A percentile compares a stretch with the other conserved stretches of the same genome.
These are phyloP conservation scores for Pseudozyma hubeiensis DNA, from an alignment of 1,284 basidiomycete genomes.

Conservation along the genomic window DNA sequence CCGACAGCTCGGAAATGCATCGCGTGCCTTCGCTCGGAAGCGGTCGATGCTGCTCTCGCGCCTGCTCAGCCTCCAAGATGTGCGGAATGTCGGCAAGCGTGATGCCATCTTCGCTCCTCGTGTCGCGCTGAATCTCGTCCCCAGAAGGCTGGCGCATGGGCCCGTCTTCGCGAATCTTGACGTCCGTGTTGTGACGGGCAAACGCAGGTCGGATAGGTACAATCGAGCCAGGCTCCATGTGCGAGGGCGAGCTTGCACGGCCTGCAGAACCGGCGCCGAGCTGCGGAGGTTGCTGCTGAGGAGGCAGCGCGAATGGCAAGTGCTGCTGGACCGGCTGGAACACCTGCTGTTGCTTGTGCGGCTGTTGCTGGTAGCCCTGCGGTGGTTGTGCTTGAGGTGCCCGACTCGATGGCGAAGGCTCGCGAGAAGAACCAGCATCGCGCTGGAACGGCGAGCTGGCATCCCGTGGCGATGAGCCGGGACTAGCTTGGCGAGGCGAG, in stretches of 20 bases:
- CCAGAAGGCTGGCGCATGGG: conserved; percentile 58
- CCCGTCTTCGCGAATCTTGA: conserved; percentile 86
- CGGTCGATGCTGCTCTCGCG: conserved; percentile 80
- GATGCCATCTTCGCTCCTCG: conserved; percentile 79
- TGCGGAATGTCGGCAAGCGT: conserved; percentile 97
- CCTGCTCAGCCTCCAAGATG: conserved; percentile 89
- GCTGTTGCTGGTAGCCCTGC: conserved; percentile 29
- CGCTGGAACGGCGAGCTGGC: conserved; percentile 37
- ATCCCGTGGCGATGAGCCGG: conserved; percentile 32
- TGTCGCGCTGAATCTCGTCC: conserved; percentile 51
- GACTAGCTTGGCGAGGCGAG: conserved; percentile 38
- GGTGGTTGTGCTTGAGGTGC: conserved; percentile 24
- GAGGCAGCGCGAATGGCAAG: conserved; percentile 35
- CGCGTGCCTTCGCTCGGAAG: conserved; percentile 79
- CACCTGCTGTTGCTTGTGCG: conserved; percentile 26
- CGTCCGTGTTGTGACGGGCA: conserved; percentile 83
- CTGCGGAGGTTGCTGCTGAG: conserved; percentile 66
- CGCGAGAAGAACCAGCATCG: conserved; percentile 30
- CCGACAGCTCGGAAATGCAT: conserved; percentile 84
- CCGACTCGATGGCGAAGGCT: conserved; percentile 32
- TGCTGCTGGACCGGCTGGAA: conserved; percentile 45
- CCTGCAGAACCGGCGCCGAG: conserved; percentile 18
- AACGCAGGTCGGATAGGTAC: conserved; percentile 78
- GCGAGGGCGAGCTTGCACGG: conserved; percentile 33
- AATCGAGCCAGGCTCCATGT: conserved; percentile 53